Evolutionary conservation across 805 yeast genomes (phyloP), one percentile per base, ranked within the genome.

Genomic region (Hanseniaspora thailandica): DNA sequence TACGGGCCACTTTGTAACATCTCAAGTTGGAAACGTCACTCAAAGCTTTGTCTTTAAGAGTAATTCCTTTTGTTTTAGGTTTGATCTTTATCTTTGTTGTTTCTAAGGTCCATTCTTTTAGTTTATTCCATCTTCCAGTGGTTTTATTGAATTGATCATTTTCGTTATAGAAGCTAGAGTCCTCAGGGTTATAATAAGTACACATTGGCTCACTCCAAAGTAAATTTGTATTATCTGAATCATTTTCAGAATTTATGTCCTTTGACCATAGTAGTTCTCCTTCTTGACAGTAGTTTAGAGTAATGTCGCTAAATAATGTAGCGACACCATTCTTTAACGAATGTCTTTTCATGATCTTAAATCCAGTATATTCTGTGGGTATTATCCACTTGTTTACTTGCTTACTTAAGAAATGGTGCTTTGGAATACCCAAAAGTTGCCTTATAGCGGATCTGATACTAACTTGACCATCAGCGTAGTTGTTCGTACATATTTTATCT

Each of bases 1-100:
- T 69, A 58, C 88, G 71, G 64, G 77, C 84, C 54, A 81, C 62
- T 55, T 80, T 78, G 59, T 73, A 81, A 55, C 85, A 80, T 12
- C 65, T 69, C 54, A 69, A 58, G 38, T 61, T 59, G 2, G 48
- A 44, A 3, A 62, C 19, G 46, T 65, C 62, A 0, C 44, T 45
- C 1, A 31, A 31, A 20, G 57, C 56, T 15, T 57, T 33, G 19
- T 60, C 55, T 10, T 58, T 41, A 23, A 58, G 56, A 8, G 55
- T 39, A n/a, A 20, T 5, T 38, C 22, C 31, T 2, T 28, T 20
- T 35, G 28, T 33, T 28, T 55, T 45, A 2, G 33, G 35, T 10
- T 40, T 26, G 22, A 15, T 19, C 7, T 25, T 30, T 1, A 40
- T 19, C 35, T 47, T 48, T 30, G 45, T 35, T n/a, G 30, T 36